Evolutionary conservation across 2,329 filamentous ascomycete genomes (phyloP).

Genomic region (Zopfia rhizophila): DNA sequence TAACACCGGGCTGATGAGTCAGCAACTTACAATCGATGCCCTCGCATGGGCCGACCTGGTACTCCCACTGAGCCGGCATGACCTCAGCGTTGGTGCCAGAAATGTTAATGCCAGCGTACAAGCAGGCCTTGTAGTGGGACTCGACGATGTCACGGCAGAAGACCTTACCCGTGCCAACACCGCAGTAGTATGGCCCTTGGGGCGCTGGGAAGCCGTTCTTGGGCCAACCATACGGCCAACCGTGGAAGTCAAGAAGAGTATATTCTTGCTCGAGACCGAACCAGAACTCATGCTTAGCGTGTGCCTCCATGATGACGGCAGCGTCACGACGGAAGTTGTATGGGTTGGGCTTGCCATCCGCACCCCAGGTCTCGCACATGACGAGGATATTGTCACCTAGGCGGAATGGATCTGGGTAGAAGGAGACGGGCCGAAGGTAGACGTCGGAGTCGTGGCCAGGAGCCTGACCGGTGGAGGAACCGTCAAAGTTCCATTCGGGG

Average conservation of each 20-base stretch:
- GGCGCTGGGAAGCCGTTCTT: constrained; percentile 88
- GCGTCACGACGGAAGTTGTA: constrained; percentile 98
- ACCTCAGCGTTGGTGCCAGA: constrained; percentile 99
- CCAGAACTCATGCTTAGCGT: constrained; percentile 88
- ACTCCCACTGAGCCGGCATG: constrained; percentile 98
- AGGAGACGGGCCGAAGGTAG: constrained; percentile 90
- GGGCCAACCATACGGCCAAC: constrained; percentile 93
- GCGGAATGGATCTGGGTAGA: constrained; percentile 93
- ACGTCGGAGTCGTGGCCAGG: constrained; percentile 96
- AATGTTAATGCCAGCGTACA: constrained; percentile 92
- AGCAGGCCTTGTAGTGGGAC: constrained; percentile 88
- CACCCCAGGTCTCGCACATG: constrained; percentile 92
- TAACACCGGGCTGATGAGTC: constrained; percentile 5
- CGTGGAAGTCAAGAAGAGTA: constrained; percentile 85
- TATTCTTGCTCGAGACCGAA: constrained; percentile 99
- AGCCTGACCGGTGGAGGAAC: constrained; percentile 91
- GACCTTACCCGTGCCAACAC: constrained; percentile 96
- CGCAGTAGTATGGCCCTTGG: constrained; percentile 96
- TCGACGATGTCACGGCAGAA: constrained; percentile 98
- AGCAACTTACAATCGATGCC: constrained; percentile 80
- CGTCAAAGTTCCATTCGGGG: constrained; percentile 85
- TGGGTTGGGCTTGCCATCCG: constrained; percentile 95
- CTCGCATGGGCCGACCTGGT: constrained; percentile 90
- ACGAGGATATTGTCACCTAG: constrained; percentile 91
- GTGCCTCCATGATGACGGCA: constrained; percentile 86